Conservation (phyloP, 169 alveolate species). For the Neospora caninum region DNA sequence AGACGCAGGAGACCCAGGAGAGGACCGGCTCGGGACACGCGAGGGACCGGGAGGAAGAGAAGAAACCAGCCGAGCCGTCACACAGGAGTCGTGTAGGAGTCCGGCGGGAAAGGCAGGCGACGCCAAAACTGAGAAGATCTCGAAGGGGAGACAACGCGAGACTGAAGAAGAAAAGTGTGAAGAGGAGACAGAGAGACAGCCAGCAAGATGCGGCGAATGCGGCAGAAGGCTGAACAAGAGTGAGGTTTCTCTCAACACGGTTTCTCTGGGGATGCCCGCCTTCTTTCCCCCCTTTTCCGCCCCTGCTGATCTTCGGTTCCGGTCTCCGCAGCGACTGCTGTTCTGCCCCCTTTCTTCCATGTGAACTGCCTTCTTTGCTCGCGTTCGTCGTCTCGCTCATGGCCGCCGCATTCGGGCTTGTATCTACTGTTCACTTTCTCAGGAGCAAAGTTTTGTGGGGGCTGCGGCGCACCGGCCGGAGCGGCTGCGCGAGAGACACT, state of each 20-base stretch:
- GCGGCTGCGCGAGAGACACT: slow-evolving; percentile 51
- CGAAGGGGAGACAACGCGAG: not conserved
- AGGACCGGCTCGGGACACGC: too few species aligned
- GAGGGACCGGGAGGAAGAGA: too few species aligned
- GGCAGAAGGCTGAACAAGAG: not conserved
- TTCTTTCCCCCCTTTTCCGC: not conserved
- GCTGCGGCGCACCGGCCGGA: slow-evolving; percentile 50
- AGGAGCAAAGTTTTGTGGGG: slow-evolving; percentile 50
- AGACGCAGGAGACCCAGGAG: too few species aligned
- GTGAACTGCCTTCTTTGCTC: too few species aligned
- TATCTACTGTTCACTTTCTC: too few species aligned
- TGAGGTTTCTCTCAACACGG: not conserved
- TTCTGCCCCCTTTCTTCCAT: not conserved
- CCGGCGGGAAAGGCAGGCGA: not conserved
- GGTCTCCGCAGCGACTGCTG: not conserved
- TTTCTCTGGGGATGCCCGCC: not conserved
- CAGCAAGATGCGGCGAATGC: too few species aligned
- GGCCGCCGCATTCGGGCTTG: too few species aligned
- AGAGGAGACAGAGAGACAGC: not conserved
- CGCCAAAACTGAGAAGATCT: not conserved
- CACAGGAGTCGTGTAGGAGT: too few species aligned
- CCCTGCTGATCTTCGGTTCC: too few species aligned
- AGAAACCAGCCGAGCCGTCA: too few species aligned
- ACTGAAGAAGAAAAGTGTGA: not conserved
- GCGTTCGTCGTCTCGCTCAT: too few species aligned